phyloP scores from a whole-genome alignment of 148 eudicot species.

The Persicaria tinctoria region DNA sequence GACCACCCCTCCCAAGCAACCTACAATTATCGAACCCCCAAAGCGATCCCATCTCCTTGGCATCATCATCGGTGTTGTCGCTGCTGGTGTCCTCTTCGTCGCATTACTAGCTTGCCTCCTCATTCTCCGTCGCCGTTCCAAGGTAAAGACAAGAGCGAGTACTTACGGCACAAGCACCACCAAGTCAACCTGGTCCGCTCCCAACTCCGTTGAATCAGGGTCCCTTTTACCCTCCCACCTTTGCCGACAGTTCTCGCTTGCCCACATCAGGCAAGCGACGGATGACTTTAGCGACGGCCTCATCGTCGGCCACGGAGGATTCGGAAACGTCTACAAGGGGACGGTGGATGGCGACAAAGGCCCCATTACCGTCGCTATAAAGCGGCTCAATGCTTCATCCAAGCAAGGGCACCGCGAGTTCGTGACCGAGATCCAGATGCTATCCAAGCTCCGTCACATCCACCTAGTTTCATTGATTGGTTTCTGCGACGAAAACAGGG shows the following conservation, averaged over 20 bases:
- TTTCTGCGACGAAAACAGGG: slow-evolving; percentile 58
- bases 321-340: slow-evolving; percentile 18
- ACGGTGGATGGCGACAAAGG: slow-evolving; percentile 58
- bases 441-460: slow-evolving; percentile 74
- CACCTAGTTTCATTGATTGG: slow-evolving; percentile 89
- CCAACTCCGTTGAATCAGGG: too few species aligned
- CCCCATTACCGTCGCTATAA: slow-evolving; percentile 72
- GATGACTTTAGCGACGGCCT: slow-evolving; percentile 65
- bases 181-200: too few species aligned
- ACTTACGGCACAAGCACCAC: too few species aligned
- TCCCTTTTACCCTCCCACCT: too few species aligned
- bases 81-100: too few species aligned
- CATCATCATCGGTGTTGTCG: too few species aligned
- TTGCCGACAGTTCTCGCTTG: neutral
- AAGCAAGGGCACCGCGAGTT: slow-evolving; percentile 70
- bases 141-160: too few species aligned
- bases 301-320: slow-evolving; percentile 89
- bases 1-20: too few species aligned
- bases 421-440: slow-evolving; percentile 79
- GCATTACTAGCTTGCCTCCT: too few species aligned
- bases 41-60: too few species aligned
- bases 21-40: too few species aligned
- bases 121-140: too few species aligned
- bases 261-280: slow-evolving; percentile 57
- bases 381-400: slow-evolving; percentile 41